Percentiles rank a stretch among this genome's conserved stretches.
These are phyloP conservation scores for Gonapodya sp. DNA, from an alignment of 192 early-diverging fungal genomes.

Conservation along the genomic window DNA sequence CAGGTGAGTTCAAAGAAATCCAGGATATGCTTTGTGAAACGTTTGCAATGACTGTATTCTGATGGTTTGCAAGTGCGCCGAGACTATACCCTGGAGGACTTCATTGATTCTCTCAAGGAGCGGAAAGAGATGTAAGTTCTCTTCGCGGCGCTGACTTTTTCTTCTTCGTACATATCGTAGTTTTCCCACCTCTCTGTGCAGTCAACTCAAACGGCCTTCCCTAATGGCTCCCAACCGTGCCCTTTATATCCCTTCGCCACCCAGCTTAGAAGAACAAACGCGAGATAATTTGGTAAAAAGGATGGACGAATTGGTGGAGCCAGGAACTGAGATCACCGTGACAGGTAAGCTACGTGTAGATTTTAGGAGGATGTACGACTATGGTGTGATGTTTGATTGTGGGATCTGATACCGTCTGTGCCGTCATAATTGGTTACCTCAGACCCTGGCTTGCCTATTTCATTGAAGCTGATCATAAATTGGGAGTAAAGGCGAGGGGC, in stretches of 20 bases:
- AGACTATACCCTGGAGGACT: constrained; percentile 59
- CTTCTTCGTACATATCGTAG: no score
- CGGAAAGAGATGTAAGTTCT: constrained; percentile 54
- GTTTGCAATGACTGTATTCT: not conserved
- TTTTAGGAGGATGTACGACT: no score
- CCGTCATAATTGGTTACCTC: no score
- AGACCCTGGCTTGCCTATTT: not conserved
- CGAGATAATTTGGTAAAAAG: constrained; percentile 74
- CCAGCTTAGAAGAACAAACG: constrained; percentile 62
- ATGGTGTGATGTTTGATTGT: not conserved
- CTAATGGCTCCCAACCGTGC: constrained; percentile 42
- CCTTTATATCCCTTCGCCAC: constrained; percentile 85
- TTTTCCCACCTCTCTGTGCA: constrained; percentile 16
- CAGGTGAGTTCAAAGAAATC: no score
- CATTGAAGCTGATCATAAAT: not conserved
- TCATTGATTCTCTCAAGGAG: constrained; percentile 74
- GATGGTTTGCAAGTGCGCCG: constrained; percentile 23
- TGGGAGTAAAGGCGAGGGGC: not conserved
- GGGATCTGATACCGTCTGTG: not conserved
- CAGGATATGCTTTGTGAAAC: no score
- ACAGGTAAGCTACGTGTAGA: constrained; percentile 78
- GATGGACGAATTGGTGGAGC: constrained; percentile 51
- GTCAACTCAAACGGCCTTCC: constrained; percentile 81
- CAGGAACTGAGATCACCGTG: constrained; percentile 64
- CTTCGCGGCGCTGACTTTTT: not conserved